These are phyloP conservation scores for Boehmeria nivea DNA, from an alignment of 306 rosid species.

Conservation along the genomic window DNA sequence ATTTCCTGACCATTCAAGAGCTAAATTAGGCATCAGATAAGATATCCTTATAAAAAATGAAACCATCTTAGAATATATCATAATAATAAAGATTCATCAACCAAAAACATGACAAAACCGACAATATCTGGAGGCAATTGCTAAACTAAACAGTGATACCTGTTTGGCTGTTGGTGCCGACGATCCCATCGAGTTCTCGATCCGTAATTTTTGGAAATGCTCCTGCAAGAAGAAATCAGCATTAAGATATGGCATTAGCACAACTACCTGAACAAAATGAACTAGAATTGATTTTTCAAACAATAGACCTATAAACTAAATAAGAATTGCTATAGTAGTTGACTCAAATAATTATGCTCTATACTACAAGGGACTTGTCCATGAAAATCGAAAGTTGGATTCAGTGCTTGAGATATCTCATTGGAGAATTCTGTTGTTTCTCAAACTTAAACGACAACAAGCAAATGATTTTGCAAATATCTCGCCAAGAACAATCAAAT, in stretches of 20 bases:
- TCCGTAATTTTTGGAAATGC: slow-evolving; percentile 70
- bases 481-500: background rate
- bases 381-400: too few relatives aligned
- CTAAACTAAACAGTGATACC: slow-evolving; percentile 31
- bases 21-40: too few relatives aligned
- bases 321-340: too few relatives aligned
- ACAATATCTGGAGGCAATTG: background rate
- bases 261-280: too few relatives aligned
- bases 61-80: too few relatives aligned
- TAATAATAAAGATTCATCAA: background rate
- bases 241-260: too few relatives aligned
- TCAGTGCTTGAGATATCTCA: background rate
- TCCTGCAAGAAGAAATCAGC: slow-evolving; percentile 54
- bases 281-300: too few relatives aligned
- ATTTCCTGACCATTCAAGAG: background rate
- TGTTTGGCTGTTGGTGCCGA: slow-evolving; percentile 71
- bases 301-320: too few relatives aligned
- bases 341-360: too few relatives aligned
- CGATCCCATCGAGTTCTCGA: slow-evolving; percentile 83
- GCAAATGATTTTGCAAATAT: background rate
- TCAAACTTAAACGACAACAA: background rate
- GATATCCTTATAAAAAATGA: too few relatives aligned
- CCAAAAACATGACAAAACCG: background rate
- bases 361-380: too few relatives aligned
- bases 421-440: background rate